Percentiles rank a stretch among this genome's conserved stretches.
Conservation (phyloP, 1,284 basidiomycete genomes). For the Thecaphora thlaspeos region DNA sequence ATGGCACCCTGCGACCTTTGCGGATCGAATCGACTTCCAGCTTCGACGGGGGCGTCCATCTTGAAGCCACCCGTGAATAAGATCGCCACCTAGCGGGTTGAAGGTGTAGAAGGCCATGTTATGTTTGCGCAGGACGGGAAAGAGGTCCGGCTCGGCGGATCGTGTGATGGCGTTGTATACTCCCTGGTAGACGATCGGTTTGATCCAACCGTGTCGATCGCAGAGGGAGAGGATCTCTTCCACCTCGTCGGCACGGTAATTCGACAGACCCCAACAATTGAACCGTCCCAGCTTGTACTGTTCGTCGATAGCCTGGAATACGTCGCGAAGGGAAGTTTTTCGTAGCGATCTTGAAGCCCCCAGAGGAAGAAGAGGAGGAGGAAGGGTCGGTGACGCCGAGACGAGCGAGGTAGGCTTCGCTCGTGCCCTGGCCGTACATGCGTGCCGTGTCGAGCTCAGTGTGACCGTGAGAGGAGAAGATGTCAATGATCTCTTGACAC, state of each 20-base stretch:
- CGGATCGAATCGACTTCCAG: constrained; percentile 39
- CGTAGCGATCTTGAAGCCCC: constrained; percentile 40
- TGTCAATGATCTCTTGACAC: constrained; percentile 64
- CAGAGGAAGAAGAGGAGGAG: not conserved
- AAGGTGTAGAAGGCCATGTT: constrained; percentile 63
- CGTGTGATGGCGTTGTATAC: constrained; percentile 45
- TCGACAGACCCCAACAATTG: constrained; percentile 63
- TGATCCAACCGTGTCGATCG: constrained; percentile 64
- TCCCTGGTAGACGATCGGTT: constrained; percentile 71
- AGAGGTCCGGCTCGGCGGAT: constrained; percentile 26
- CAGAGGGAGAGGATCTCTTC: constrained; percentile 68
- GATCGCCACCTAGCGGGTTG: constrained; percentile 53
- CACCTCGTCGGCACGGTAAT: constrained; percentile 66
- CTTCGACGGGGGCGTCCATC: constrained; percentile 3
- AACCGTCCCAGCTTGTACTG: constrained; percentile 64
- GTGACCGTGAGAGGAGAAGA: constrained; percentile 66
- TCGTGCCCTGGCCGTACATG: constrained; percentile 58
- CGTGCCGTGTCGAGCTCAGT: constrained; percentile 64
- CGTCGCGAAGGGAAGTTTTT: constrained; percentile 57
- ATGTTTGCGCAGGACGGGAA: constrained; percentile 58
- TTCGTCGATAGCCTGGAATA: constrained; percentile 62
- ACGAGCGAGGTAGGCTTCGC: constrained; percentile 32
- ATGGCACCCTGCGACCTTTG: constrained; percentile 27
- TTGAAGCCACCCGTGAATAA: constrained; percentile 31
- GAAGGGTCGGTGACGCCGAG: constrained; percentile 18